Evolutionary conservation across 2,329 filamentous ascomycete genomes (phyloP), one percentile per base, ranked within the genome.

Genomic region (Exophiala lecanii-corni): DNA sequence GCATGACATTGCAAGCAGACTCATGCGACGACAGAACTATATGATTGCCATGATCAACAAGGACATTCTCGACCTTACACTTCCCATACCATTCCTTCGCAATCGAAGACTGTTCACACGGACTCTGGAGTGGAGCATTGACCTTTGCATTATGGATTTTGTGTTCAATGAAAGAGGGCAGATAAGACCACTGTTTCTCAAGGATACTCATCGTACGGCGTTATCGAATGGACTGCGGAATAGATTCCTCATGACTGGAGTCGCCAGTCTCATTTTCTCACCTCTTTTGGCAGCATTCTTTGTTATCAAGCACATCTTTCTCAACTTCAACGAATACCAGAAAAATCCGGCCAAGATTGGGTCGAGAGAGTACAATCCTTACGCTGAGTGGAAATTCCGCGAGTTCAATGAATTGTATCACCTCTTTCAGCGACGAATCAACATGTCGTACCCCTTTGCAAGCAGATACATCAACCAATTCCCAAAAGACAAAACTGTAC

Each of bases 1-100:
- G 9, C 88, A 96, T 57, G 92, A 96, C 59, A 97, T 98, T 62
- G 92, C 92, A 5, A 98, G 97, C 60, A 81, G 92, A 21, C 69
- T 98, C 34, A 97, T 98, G 92, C 83, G 92, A 46, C 85, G 87
- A 59, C 91, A 96, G 51, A 98, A 98, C 59, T 98, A 96, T 57
- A 78, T 96, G 50, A 96, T 98, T 57, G 92, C 92, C 3, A 74
- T 98, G 57, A 88, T 97, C 68, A 98, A 98, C 71, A 97, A 98
- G 64, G 92, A 97, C 49, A 79, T 97, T 26, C 67, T 98, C 31
- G 83, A 98, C 59, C 72, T 97, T 34, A 89, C 86, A 0, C 75
- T 96, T 2, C 87, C 88, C 2, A 66, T 98, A 2, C 92, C 92
- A 0, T 89, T 96, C 51, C 59, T 96, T 2, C 78, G 82, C 28